Evolutionary conservation across 768 basidiomycete species (phyloP), one percentile per base, ranked within the genome.

Genomic region (Asterophora lycoperdoides): DNA sequence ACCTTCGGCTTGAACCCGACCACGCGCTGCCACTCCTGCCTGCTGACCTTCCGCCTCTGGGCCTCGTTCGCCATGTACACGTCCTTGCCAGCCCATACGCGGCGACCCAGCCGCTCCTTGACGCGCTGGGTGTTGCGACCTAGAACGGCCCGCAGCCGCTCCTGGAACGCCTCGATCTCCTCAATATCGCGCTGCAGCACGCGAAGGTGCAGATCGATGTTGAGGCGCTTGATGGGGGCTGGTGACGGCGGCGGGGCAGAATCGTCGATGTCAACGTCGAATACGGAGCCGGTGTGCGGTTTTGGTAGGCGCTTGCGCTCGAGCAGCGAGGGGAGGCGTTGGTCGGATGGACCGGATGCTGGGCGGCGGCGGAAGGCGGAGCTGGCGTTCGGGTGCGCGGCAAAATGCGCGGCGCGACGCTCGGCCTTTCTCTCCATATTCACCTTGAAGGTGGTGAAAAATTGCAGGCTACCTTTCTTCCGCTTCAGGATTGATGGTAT

Each of bases 91-190:
- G 54, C 61, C 86, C 86, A 89, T 0, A 90, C 78, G 9, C 89
- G 80, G n/a, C 89, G 79, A 8, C 86, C 86, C n/a, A 89, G 66
- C 26, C 79, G 73, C 66, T 90, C 86, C 65, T 88, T 88, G n/a
- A 80, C 48, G 14, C 87, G 77, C 53, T 83, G 78, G 2, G 70
- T 68, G 14, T 70, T 78, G 8, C 85, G 78, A 5, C 68, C 75
- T 6, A 79, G 53, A 2, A 76, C 65, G n/a, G 66, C 64, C 10
- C 63, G 61, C 10, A 81, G 63, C 28, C 67, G 71, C 2, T 60
- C 53, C 32, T 70, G 61, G 44, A 89, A 71, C 2, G 63, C 56
- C 44, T 70, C 62, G 18, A 90, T 67, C 49, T 80, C 74, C 15
- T 57, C 53, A 34, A 83, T 56, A 53, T 86, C 85, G 15, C 75